These are phyloP conservation scores for Malassezia cuniculi DNA, from an alignment of 1,284 basidiomycete species.

Conservation along the genomic window DNA sequence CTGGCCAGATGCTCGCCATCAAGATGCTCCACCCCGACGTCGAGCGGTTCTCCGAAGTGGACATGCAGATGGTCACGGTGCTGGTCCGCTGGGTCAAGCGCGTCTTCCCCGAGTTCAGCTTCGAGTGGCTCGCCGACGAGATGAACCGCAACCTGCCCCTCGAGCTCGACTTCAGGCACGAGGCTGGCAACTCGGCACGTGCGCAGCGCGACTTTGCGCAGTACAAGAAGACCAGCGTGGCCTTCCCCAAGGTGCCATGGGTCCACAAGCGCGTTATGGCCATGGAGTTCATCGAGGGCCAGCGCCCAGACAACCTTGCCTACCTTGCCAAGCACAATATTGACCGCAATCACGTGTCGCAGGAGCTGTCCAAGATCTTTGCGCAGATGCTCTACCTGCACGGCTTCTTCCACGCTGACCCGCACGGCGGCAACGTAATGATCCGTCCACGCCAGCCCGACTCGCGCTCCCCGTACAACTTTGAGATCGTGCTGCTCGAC, in stretches of 20 bases:
- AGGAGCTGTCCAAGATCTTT: conserved; percentile 65
- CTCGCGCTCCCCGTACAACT: conserved; percentile 37
- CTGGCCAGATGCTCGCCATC: conserved; percentile 60
- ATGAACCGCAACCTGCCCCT: conserved; percentile 61
- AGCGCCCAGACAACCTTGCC: conserved; percentile 72
- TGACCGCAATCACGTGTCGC: conserved; percentile 80
- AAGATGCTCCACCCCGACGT: conserved; percentile 95
- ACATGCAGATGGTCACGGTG: conserved; percentile 52
- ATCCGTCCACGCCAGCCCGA: conserved; percentile 50
- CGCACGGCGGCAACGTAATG: conserved; percentile 63
- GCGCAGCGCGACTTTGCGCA: conserved; percentile 60
- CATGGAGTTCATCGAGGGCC: conserved; percentile 82
- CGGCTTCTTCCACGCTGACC: conserved; percentile 52
- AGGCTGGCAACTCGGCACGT: conserved; percentile 69
- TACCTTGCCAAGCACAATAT: conserved; percentile 74
- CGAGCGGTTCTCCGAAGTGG: conserved; percentile 81
- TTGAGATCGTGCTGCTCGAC: conserved; percentile 42
- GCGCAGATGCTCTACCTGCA: conserved; percentile 92
- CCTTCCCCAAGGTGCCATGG: conserved; percentile 75
- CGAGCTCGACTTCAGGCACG: conserved; percentile 85
- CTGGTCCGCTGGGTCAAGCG: conserved; percentile 67
- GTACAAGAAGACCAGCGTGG: conserved; percentile 53
- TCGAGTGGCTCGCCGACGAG: conserved; percentile 41
- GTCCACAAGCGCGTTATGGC: conserved; percentile 75
- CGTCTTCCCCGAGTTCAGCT: conserved; percentile 67